Conservation (phyloP, 768 basidiomycete genomes). For the Phlebiopsis gigantea region DNA sequence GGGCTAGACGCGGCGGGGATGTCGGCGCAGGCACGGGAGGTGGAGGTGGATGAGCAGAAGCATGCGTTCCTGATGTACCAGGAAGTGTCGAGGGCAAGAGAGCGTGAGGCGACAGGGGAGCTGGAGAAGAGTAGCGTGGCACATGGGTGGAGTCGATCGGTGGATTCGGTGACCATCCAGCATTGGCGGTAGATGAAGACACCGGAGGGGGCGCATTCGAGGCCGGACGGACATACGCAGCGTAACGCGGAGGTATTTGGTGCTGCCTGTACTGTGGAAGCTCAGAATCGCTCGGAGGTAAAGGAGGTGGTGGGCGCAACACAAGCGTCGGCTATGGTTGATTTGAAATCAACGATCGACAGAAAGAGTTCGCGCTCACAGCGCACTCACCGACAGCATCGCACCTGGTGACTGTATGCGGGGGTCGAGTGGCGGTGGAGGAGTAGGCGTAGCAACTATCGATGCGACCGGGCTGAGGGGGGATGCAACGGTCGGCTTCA, state of each 20-base stretch:
- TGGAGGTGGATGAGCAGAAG: slow-evolving; percentile 25
- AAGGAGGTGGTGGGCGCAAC: slow-evolving; percentile 22
- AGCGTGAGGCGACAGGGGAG: not conserved
- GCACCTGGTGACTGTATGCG: slow-evolving; percentile 1
- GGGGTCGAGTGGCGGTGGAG: not conserved
- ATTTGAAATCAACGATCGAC: not conserved
- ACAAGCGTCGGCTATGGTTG: slow-evolving; percentile 15
- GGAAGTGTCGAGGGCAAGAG: not conserved
- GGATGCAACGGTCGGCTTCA: slow-evolving; percentile 28
- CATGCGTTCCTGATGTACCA: not conserved
- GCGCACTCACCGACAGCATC: slow-evolving; percentile 3
- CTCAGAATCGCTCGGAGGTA: slow-evolving; percentile 17
- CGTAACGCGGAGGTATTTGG: slow-evolving; percentile 19
- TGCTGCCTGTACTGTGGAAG: slow-evolving; percentile 13
- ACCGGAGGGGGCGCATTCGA: not conserved
- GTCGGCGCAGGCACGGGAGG: slow-evolving; percentile 21
- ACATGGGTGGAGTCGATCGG: not conserved
- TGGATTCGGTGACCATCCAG: slow-evolving; percentile 9
- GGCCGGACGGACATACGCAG: slow-evolving; percentile 9
- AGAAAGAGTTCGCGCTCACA: not conserved
- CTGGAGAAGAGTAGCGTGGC: slow-evolving; percentile 1
- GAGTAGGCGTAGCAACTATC: not conserved
- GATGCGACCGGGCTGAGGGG: not conserved
- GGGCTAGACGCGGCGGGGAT: slow-evolving; percentile 9
- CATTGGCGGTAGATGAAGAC: slow-evolving; percentile 2